phyloP scores from a whole-genome alignment of 768 basidiomycete species.

The Tricholoma matsutake region DNA sequence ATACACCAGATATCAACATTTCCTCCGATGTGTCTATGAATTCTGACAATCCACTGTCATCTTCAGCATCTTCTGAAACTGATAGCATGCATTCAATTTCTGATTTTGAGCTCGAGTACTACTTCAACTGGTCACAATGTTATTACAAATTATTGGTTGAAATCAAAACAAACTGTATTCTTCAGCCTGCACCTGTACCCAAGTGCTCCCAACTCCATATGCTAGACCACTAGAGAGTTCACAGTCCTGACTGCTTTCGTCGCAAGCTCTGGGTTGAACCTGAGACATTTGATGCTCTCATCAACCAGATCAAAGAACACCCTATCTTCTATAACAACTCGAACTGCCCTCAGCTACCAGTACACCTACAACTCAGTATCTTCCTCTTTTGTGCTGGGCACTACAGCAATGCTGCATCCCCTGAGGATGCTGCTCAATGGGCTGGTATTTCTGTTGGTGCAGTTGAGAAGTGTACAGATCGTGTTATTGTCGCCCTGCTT shows the following conservation, averaged over 20 bases:
- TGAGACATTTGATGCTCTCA: no score
- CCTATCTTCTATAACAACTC: no score
- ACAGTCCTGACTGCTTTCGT: no score
- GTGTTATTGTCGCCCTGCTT: not conserved
- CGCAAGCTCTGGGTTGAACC: no score
- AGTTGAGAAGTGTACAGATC: not conserved
- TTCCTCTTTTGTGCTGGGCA: conserved; percentile 8
- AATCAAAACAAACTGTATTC: not conserved
- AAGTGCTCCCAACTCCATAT: conserved; percentile 5
- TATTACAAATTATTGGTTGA: not conserved
- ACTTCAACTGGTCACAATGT: not conserved
- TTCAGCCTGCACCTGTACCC: not conserved
- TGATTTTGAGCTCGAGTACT: not conserved
- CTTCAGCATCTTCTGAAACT: not conserved
- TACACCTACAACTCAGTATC: conserved; percentile 9
- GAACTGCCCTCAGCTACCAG: no score
- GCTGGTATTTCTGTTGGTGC: not conserved
- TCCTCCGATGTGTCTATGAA: not conserved
- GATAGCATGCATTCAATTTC: no score
- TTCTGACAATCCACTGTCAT: not conserved
- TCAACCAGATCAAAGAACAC: no score
- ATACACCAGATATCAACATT: conserved; percentile 1
- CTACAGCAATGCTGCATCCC: conserved; percentile 9
- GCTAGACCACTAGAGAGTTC: conserved; percentile 5
- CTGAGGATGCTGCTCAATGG: conserved; percentile 1